Evolutionary conservation across 1,139 yeast genomes (phyloP), one percentile per base, ranked within the genome.

Genomic region (Nadsonia commutata): DNA sequence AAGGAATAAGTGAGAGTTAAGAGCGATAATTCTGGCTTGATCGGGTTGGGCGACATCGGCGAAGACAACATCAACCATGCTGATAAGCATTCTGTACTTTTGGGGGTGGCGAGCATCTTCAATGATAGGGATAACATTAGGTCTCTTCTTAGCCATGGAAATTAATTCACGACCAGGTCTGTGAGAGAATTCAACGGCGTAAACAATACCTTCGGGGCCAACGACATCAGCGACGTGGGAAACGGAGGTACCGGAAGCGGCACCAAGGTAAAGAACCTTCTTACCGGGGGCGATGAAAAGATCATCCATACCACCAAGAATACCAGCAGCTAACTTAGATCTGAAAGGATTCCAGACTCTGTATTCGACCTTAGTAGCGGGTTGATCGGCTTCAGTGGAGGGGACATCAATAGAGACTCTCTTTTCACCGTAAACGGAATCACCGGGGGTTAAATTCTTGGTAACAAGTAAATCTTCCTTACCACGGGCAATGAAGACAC

Each of bases 91-190:
- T 74, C 98, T 81, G 80, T 90, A 90, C 70, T 93, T 90, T 67
- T 90, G 98, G 59, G 98, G 98, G 71, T 90, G 98, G 75, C 98
- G 90, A 56, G 98, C 98, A 71, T 90, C 98, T 70, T 90, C 98
- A 65, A 90, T 88, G 66, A 90, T 90, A 60, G 98, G 98, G 55
- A 93, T 84, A 47, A 90, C 94, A 64, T 90, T 90, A 54, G 98
- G 97, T 78, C 98, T 84, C 93, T 90, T 90, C 78, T 90, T 90
- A 65, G 98, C 98, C 98, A 90, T 90, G 61, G 94, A 85, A 62
- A 93, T 88, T 69, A 90, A 78, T 69, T 90, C 98, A 76, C 98
- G 83, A 65, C 98, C 98, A 59, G 97, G 95, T 76, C 98, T 82
- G 76, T 90, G 98, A 51, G 97, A 86, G 72, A 90, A 90, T 70